Conservation (phyloP, 768 basidiomycete genomes). For the Amanita polypyramis region DNA sequence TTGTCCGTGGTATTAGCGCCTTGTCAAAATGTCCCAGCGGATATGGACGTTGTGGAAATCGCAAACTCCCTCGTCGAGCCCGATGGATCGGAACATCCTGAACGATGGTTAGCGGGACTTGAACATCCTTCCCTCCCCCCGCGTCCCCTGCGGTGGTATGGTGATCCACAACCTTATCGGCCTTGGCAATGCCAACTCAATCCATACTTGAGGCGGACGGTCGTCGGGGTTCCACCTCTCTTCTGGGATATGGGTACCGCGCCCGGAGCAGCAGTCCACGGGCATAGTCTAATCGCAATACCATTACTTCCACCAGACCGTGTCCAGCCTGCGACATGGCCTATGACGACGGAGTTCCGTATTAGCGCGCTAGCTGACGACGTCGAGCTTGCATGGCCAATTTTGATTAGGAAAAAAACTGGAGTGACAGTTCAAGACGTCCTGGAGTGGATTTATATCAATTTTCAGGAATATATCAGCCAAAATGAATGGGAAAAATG, state of each 20-base stretch:
- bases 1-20: neutral
- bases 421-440: conserved; percentile 8
- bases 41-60: conserved; percentile 20
- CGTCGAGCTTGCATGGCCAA: conserved; percentile 5
- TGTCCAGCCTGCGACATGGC: conserved; percentile 6
- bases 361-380: conserved; percentile 5
- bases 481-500: conserved; percentile 2
- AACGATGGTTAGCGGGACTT: conserved; percentile 38
- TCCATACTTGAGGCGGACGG: conserved; percentile 3
- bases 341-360: neutral
- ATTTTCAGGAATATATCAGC: conserved; percentile 5
- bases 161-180: neutral
- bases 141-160: conserved; percentile 1
- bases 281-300: conserved; percentile 4
- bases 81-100: conserved; percentile 23
- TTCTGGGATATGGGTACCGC: conserved; percentile 5
- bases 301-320: conserved; percentile 2
- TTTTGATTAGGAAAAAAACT: neutral
- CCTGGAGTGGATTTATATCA: conserved; percentile 1
- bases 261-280: neutral
- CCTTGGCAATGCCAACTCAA: conserved; percentile 4
- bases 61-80: conserved; percentile 22
- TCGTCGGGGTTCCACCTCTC: conserved; percentile 2
- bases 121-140: conserved; percentile 24
- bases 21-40: conserved; percentile 10